Base-by-base conservation (phyloP, 2,329 filamentous ascomycete genomes). In the Hymenoscyphus infarciens region DNA sequence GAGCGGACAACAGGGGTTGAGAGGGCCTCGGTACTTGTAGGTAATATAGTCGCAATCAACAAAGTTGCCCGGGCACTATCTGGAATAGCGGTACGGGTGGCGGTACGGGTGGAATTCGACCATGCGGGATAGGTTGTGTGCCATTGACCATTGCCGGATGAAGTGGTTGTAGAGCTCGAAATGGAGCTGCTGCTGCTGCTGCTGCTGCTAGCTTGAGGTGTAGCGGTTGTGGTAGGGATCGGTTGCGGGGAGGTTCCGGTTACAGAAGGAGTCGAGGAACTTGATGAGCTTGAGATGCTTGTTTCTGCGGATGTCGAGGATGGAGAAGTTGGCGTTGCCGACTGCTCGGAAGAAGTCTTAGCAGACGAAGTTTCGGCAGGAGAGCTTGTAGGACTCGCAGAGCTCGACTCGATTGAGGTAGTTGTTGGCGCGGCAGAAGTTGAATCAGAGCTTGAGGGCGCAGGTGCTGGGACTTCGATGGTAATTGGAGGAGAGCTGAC, bases 91-190 rank as follows among this genome's bases (percentile, higher is more conserved):
- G 19, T 49, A 5, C 42, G 42, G 19, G 68, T 68, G 11, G 42
- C 6, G 6, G 19, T 49, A 5, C 42, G 42, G 19, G 68, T 68
- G 11, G 59, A 63, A 57, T 73, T 71, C 25, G 67, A 67, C 71
- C 70, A 72, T 39, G 66, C 39, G 35, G 72, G 67, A 57, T 74
- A 73, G 22, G 53, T 61, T 56, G 72, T 74, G 58, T 73, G 69
- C 71, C 72, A 74, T 66, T 69, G 65, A 2, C 71, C 72, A 63
- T 72, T 61, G 49, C 72, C 70, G 63, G 68, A 73, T 35, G 56
- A 39, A 15, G 59, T 29, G 35, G n/a, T 19, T 45, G 31, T 16
- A 33, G 11, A 39, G 16, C 10, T 53, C n/a, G n/a, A n/a, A n/a
- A n/a, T n/a, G n/a, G 11, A 39, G 16, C 10, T 53, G n/a, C n/a